Base-by-base conservation (phyloP, 2,329 filamentous ascomycete species). In the Fusarium agapanthi region DNA sequence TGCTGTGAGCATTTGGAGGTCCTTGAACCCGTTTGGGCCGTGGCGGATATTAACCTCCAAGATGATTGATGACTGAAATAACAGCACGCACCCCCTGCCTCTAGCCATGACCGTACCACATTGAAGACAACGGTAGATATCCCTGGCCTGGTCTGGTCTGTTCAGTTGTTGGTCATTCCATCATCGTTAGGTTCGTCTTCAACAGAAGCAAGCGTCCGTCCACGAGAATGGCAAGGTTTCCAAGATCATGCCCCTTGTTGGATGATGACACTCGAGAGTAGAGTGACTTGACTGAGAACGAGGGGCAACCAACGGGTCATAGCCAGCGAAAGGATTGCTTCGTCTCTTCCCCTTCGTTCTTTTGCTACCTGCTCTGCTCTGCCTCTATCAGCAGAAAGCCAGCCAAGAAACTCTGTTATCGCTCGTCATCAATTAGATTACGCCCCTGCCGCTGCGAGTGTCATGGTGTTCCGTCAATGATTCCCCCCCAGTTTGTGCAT, bases 401-500 rank as follows among this genome's bases (percentile, higher is more conserved):
- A 61, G 43, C 30, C 38, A 40, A 35, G 32, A 13, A 55, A 38
- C 24, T 26, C 26, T 40, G 59, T 60, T 51, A 61, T 48, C 44
- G 45, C 65, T 66, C 61, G 48, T 63, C 55, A 45, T 63, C 53
- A 59, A 53, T 57, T 56, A 71, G 60, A 67, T 59, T 61, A 61
- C 66, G 71, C 70, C 71, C 71, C 71, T 73, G 71, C 70, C 71
- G 70, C 74, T 75, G 62, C 47, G 66, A 60, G 40, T 41, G 71
- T 72, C 68, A 76, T 75, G 74, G 74, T 73, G 71, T 73, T 74
- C 72, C 74, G 61, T 76, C 66, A 73, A 71, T 68, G 61, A 53
- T 74, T 69, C 63, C 65, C 67, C 67, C 67, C 75, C 74, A 65
- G 60, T 64, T 76, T 73, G 75, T 76, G 73, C 75, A 77, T 76